Base-by-base conservation (phyloP, 2,329 filamentous ascomycete genomes). In the Aspergillus costaricaensis region DNA sequence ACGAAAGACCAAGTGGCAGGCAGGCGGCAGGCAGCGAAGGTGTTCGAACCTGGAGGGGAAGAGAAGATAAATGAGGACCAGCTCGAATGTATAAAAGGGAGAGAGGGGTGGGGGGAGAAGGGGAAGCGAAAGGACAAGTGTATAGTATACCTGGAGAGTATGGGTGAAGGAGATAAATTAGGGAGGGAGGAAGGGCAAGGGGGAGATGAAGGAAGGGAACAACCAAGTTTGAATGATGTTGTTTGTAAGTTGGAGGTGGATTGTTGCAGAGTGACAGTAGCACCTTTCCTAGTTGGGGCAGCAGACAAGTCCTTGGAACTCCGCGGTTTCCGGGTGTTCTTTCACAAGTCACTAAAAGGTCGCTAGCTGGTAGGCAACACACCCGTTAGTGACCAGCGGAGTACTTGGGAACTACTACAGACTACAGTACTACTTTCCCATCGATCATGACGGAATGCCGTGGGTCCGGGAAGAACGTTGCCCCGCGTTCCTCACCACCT, bases 381-480 rank as follows among this genome's bases (percentile, higher is more conserved):
- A 23, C 10, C n/a, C 36, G 53, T 36, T 15, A 55, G 53, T 55
- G 32, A 36, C 32, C 12, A 36, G 32, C 12, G 32, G 32, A 49
- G 21, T 15, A 25, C 44, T 27, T 25, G 7, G 21, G 12, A 23
- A 14, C 30, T 50, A 17, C 17, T 23, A 15, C n/a, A n/a, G n/a
- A n/a, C 14, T 15, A 48, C 23, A 49, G 47, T 25, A 49, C 47
- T 25, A n/a, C 27, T 30, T 30, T 27, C 25, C 27, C 47, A 50
- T 32, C 47, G 25, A 30, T 27, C 44, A 59, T 59, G 57, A 59
- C 57, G 51, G 52, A 43, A 54, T 44, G 14, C 19, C 10, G 25
- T 49, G 49, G 56, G 56, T 43, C 52, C 54, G 30, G 56, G 56
- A 57, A 52, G 48, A 58, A 58, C 49, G 47, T 58, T 58, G 56